Evolutionary conservation across 2,329 filamentous ascomycete genomes (phyloP).

Genomic region (Pseudogymnoascus sp.): DNA sequence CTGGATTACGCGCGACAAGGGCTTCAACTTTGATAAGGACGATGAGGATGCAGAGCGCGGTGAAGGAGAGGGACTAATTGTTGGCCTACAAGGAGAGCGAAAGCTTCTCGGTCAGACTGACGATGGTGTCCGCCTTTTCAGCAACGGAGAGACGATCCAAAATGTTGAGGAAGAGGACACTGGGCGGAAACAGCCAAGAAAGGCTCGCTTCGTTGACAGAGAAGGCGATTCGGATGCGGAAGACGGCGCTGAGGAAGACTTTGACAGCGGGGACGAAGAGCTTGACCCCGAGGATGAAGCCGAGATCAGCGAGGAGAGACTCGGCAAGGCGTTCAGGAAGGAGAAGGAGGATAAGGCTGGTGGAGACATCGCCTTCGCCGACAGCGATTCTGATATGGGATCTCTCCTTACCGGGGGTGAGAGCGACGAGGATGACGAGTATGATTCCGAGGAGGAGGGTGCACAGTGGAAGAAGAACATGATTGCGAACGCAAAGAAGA

Average conservation of each 20-base stretch:
- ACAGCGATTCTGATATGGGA: conserved; percentile 93
- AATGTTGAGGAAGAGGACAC: conserved; percentile 51
- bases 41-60: conserved; percentile 63
- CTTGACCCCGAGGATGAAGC: conserved; percentile 43
- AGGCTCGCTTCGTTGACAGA: conserved; percentile 50
- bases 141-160: conserved; percentile 63
- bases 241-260: conserved; percentile 46
- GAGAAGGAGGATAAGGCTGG: conserved; percentile 46
- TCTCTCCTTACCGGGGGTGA: conserved; percentile 48
- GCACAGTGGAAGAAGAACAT: conserved; percentile 87
- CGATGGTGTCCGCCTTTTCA: conserved; percentile 78
- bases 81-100: conserved; percentile 77
- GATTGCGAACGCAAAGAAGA: conserved; percentile 61
- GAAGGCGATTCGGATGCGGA: conserved; percentile 53
- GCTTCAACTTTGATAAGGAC: conserved; percentile 66
- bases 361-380: conserved; percentile 81
- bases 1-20: conserved; percentile 69
- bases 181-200: conserved; percentile 53
- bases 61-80: conserved; percentile 91
- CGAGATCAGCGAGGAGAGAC: conserved; percentile 52
- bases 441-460: conserved; percentile 64
- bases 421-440: conserved; percentile 37
- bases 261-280: conserved; percentile 47
- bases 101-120: conserved; percentile 75
- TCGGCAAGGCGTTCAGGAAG: conserved; percentile 55